phyloP scores from a whole-genome alignment of 75 land plant genomes.

The Sequoiadendron giganteum region DNA sequence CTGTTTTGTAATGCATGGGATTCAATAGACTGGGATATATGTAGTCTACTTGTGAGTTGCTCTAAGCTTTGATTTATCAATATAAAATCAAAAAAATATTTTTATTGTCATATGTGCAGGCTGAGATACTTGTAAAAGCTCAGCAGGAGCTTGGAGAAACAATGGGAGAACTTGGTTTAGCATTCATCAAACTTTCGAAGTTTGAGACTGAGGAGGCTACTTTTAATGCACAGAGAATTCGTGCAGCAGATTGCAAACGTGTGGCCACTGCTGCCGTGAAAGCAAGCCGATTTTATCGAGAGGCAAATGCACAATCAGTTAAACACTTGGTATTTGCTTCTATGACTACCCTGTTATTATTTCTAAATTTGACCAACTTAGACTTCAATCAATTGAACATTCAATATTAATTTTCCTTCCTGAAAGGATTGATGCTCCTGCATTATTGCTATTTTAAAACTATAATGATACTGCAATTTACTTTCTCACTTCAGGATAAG shows the following conservation, averaged over 20 bases:
- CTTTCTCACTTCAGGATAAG: slow-evolving; percentile 55
- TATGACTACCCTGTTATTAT: background rate
- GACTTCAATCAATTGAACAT: background rate
- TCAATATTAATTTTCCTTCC: background rate
- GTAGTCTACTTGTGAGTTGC: background rate
- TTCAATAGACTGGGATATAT: background rate
- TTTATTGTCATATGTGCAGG: slow-evolving; percentile 39
- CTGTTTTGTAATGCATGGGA: background rate
- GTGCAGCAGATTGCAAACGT: slow-evolving; percentile 66
- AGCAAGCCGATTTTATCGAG: slow-evolving; percentile 82
- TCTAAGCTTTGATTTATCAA: background rate
- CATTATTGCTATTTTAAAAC: slow-evolving; percentile 8
- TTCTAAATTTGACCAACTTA: background rate
- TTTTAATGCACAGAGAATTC: slow-evolving; percentile 57
- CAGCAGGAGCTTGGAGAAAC: slow-evolving; percentile 92
- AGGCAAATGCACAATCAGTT: slow-evolving; percentile 73
- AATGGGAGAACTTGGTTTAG: slow-evolving; percentile 93
- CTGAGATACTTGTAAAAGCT: slow-evolving; percentile 86
- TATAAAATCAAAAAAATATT: background rate
- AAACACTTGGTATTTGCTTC: slow-evolving; percentile 72
- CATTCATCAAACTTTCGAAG: slow-evolving; percentile 82
- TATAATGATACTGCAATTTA: background rate
- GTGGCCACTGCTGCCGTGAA: slow-evolving; percentile 89
- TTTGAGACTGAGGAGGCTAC: slow-evolving; percentile 76
- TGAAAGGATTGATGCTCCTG: background rate